phyloP scores from a whole-genome alignment of 2,329 filamentous ascomycete species.

The Cercospora berteroae region DNA sequence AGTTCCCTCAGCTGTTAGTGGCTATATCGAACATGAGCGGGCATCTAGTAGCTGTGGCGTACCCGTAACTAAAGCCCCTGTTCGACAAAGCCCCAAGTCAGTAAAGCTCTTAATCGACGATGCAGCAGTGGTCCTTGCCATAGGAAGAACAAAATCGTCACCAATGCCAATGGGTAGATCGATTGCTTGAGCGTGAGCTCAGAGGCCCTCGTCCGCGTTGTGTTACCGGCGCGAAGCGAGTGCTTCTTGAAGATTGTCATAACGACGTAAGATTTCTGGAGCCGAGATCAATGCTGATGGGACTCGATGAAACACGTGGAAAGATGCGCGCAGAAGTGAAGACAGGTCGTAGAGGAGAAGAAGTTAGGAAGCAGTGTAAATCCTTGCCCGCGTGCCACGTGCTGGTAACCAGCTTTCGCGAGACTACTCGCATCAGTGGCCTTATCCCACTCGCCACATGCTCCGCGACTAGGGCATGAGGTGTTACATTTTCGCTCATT shows the following conservation, averaged over 20 bases:
- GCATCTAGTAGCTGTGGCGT: background rate
- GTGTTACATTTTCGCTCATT: background rate
- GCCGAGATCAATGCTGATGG: background rate
- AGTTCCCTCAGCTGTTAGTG: background rate
- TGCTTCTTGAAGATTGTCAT: constrained; percentile 26
- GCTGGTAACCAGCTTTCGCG: background rate
- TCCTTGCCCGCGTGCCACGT: constrained; percentile 1
- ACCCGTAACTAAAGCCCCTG: constrained; percentile 7
- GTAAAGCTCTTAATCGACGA: background rate
- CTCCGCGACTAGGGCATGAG: background rate
- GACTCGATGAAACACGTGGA: background rate
- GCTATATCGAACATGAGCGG: background rate
- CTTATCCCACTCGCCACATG: background rate
- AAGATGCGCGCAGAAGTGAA: background rate
- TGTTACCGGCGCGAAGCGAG: constrained; percentile 21
- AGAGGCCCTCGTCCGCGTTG: constrained; percentile 23
- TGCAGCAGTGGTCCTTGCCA: constrained; percentile 42
- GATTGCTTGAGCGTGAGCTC: constrained; percentile 24
- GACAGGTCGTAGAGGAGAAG: background rate
- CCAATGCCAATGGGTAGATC: constrained; percentile 57
- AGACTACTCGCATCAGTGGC: background rate
- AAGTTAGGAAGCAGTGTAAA: background rate
- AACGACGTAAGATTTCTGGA: background rate
- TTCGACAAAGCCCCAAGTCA: background rate
- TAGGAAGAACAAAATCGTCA: constrained; percentile 65